Conservation (phyloP, 1,284 basidiomycete genomes). For the Inonotus hispidus region DNA sequence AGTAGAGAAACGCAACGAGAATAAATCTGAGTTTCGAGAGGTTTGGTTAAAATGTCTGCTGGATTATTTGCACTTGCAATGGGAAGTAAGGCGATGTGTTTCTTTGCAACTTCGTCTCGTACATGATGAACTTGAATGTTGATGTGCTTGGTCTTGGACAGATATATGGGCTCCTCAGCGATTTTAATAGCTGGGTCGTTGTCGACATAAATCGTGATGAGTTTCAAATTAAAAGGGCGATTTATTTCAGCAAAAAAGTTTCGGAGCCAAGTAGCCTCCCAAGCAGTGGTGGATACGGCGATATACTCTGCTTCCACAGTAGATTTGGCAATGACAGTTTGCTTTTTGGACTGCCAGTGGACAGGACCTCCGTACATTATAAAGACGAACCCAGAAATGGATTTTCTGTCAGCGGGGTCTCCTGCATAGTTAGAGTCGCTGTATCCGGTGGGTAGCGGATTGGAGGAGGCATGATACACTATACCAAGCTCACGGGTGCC, state of each 20-base stretch:
- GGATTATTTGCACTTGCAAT: conserved; percentile 29
- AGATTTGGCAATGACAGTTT: no score
- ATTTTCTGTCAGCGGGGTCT: conserved; percentile 19
- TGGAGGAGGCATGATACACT: conserved; percentile 24
- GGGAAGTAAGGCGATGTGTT: conserved; percentile 28
- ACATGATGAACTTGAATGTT: conserved; percentile 36
- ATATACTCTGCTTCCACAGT: no score
- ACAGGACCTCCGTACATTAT: conserved; percentile 22
- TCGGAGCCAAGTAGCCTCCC: no score
- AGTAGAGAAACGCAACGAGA: neutral
- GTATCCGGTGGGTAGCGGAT: conserved; percentile 15
- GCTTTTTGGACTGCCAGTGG: no score
- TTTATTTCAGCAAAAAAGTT: conserved; percentile 21
- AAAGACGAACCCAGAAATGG: conserved; percentile 26
- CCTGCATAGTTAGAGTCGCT: conserved; percentile 29
- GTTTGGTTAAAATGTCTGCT: conserved; percentile 40
- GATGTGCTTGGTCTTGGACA: conserved; percentile 38
- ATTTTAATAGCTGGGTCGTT: conserved; percentile 34
- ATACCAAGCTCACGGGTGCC: conserved; percentile 26
- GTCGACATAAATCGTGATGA: conserved; percentile 29
- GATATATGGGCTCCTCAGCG: conserved; percentile 28
- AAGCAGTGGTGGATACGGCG: no score
- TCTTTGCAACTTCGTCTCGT: conserved; percentile 30
- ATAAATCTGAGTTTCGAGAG: conserved; percentile 21
- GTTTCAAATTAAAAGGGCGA: conserved; percentile 20